These are phyloP conservation scores for Leccinum griseonigrum DNA, from an alignment of 1,284 basidiomycete genomes.

Conservation along the genomic window DNA sequence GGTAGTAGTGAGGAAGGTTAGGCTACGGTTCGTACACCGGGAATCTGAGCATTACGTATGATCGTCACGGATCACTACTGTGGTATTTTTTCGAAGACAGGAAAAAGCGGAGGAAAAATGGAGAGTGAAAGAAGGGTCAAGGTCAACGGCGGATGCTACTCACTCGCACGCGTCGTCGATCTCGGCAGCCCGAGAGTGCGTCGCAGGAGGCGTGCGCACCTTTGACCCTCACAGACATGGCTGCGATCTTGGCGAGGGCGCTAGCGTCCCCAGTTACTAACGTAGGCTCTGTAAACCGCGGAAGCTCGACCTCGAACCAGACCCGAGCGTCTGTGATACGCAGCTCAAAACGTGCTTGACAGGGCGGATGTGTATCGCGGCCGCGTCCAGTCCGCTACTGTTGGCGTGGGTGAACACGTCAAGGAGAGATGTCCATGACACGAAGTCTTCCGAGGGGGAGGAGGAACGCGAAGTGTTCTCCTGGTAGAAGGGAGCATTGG, in stretches of 20 bases:
- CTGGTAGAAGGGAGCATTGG: slow-evolving; percentile 57
- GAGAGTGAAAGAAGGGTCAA: background rate
- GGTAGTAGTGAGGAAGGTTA: slow-evolving; percentile 22
- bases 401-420: slow-evolving; percentile 8
- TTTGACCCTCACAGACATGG: background rate
- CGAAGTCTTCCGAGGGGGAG: slow-evolving; percentile 31
- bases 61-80: background rate
- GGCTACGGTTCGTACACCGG: slow-evolving; percentile 51
- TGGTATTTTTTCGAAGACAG: background rate
- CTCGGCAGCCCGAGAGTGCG: slow-evolving; percentile 38
- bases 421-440: slow-evolving; percentile 39
- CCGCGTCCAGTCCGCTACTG: background rate
- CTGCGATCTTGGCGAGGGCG: background rate
- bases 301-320: slow-evolving; percentile 44
- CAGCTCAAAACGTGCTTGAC: slow-evolving; percentile 39
- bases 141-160: background rate
- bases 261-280: background rate
- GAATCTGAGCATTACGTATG: slow-evolving; percentile 40
- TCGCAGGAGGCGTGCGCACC: slow-evolving; percentile 36
- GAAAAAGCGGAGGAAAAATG: background rate
- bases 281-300: slow-evolving; percentile 15
- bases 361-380: slow-evolving; percentile 2
- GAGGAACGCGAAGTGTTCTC: slow-evolving; percentile 48
- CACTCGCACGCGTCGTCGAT: slow-evolving; percentile 47
- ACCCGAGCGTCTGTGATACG: slow-evolving; percentile 33